phyloP scores from a whole-genome alignment of 441 rosid genomes.

The Brassica hybrid region DNA sequence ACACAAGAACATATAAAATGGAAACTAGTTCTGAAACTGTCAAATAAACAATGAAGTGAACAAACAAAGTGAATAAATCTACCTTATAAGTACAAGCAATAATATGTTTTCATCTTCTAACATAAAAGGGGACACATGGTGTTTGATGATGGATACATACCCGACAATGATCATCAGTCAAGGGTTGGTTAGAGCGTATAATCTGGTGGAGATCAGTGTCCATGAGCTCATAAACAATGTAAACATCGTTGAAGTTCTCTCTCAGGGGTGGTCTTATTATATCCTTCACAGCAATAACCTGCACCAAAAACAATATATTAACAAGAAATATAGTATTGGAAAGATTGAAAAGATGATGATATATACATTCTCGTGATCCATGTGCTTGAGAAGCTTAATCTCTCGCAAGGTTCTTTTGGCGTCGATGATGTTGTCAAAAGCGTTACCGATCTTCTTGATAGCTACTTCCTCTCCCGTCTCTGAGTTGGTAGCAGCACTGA shows the following conservation, averaged over 20 bases:
- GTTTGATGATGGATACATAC: constrained; percentile 20
- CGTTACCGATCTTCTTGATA: constrained; percentile 97
- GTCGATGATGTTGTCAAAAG: constrained; percentile 93
- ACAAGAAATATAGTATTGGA: too few species aligned
- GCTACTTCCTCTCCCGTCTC: constrained; percentile 96
- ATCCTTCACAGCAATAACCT: constrained; percentile 65
- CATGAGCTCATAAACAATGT: constrained; percentile 66
- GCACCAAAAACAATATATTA: too few species aligned
- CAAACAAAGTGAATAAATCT: not conserved
- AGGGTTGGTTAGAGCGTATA: constrained; percentile 56
- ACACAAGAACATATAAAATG: too few species aligned
- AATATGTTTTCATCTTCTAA: not conserved
- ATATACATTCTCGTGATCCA: constrained; percentile 61
- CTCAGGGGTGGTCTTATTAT: constrained; percentile 57
- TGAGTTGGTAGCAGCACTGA: constrained; percentile 88
- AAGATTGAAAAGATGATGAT: too few species aligned
- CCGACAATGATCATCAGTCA: constrained; percentile 63
- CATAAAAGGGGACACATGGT: not conserved
- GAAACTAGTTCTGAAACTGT: not conserved
- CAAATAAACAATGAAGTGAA: not conserved
- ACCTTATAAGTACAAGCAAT: not conserved
- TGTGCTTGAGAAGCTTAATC: constrained; percentile 94
- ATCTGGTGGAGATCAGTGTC: constrained; percentile 67
- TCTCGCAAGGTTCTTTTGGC: constrained; percentile 93
- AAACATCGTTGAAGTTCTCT: constrained; percentile 64